Evolutionary conservation across 257 asterid genomes (phyloP).

Genomic region (Ilex asprella): DNA sequence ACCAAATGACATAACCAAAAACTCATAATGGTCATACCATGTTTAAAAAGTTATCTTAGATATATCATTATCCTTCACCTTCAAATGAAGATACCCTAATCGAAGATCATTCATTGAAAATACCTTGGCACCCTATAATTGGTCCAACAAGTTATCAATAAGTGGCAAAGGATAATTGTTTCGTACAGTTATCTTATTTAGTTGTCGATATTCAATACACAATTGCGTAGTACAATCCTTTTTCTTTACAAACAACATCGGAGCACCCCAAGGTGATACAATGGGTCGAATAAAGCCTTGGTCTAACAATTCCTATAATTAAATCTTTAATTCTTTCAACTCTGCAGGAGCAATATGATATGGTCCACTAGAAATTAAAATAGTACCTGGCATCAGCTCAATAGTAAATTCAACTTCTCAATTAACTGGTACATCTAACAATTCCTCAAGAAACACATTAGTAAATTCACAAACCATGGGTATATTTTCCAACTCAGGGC

Average conservation of each 20-base stretch:
- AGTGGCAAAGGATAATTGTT: background rate
- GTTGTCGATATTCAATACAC: background rate
- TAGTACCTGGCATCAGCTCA: background rate
- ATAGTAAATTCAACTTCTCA: background rate
- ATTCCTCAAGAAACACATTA: too few species aligned
- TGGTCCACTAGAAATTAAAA: background rate
- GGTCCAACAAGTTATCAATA: background rate
- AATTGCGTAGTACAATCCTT: background rate
- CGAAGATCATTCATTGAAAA: background rate
- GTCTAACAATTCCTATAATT: background rate
- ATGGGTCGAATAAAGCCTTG: background rate
- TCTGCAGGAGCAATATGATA: background rate
- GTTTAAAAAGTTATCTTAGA: background rate
- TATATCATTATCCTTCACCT: background rate
- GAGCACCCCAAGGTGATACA: background rate
- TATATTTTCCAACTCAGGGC: background rate
- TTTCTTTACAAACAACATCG: too few species aligned
- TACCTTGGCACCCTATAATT: background rate
- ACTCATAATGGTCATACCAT: background rate
- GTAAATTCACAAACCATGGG: background rate
- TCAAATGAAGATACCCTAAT: background rate
- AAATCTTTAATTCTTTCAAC: background rate
- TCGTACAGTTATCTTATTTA: background rate
- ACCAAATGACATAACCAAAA: background rate
- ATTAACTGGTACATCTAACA: background rate